phyloP scores from a whole-genome alignment of 2,329 filamentous ascomycete species.

The Furcasterigmium furcatum region DNA sequence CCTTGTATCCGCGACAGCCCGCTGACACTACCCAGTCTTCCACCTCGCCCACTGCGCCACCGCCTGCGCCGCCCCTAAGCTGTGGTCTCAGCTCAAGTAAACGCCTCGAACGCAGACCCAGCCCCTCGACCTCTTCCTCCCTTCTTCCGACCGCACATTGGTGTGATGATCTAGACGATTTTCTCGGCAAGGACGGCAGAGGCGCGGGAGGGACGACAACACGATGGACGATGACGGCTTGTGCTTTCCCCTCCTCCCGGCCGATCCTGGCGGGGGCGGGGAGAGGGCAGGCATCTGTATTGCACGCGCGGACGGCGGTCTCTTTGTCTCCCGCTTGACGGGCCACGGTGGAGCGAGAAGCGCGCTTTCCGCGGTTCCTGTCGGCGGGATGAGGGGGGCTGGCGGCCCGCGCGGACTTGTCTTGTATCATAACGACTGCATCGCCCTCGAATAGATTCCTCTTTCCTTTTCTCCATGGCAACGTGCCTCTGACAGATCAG shows the following conservation, averaged over 20 bases:
- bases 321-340: neutral
- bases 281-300: neutral
- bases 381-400: neutral
- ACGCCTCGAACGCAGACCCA: neutral
- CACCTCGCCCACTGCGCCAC: constrained; percentile 95
- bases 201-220: neutral
- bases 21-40: constrained; percentile 69
- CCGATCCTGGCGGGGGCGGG: neutral
- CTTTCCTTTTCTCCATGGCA: neutral
- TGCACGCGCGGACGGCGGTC: neutral
- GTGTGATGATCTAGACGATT: neutral
- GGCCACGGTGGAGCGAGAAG: neutral
- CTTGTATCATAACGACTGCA: constrained; percentile 4
- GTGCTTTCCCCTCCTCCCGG: neutral
- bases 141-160: neutral
- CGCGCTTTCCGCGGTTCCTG: neutral
- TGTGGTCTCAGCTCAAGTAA: constrained; percentile 91
- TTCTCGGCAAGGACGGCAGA: neutral
- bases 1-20: too few relatives aligned
- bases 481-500: too few relatives aligned
- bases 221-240: too few relatives aligned
- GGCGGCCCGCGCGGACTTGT: neutral
- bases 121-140: neutral
- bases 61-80: constrained; percentile 91
- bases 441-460: constrained; percentile 5